phyloP scores from a whole-genome alignment of 2,329 filamentous ascomycete species.

The Aspergillus sp. region DNA sequence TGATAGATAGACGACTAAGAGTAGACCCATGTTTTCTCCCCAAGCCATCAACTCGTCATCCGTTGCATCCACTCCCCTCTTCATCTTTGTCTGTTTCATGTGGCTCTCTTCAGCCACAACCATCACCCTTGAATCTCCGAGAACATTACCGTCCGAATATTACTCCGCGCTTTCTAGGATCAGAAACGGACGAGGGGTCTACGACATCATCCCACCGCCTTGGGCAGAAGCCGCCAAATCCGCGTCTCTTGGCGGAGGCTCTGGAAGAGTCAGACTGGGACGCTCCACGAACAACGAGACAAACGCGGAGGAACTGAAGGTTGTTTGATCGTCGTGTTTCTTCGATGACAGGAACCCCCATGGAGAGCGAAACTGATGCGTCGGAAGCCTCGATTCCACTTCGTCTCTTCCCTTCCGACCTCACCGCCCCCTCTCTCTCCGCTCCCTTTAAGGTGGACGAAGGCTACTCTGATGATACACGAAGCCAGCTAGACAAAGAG shows the following conservation, averaged over 20 bases:
- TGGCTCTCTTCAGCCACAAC: not conserved
- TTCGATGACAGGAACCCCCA: slow-evolving; percentile 15
- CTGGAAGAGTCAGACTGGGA: not conserved
- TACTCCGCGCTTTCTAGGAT: not conserved
- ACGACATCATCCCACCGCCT: slow-evolving; percentile 5
- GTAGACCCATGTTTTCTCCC: not conserved
- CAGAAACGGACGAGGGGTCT: not conserved
- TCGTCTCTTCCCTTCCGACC: slow-evolving; percentile 26
- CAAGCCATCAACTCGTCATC: not conserved
- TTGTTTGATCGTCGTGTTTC: not conserved
- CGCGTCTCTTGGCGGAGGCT: slow-evolving; percentile 1
- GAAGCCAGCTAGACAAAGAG: slow-evolving; percentile 47
- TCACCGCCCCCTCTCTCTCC: slow-evolving; percentile 30
- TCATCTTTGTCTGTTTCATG: not conserved
- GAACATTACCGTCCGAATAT: not conserved
- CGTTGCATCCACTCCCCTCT: not conserved
- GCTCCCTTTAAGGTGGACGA: slow-evolving; percentile 68
- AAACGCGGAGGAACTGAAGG: not conserved
- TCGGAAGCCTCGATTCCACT: slow-evolving; percentile 21
- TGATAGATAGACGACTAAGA: not conserved
- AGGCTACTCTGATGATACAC: slow-evolving; percentile 78
- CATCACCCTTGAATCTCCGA: not conserved
- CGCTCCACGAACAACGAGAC: not conserved
- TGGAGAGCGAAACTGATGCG: slow-evolving; percentile 31
- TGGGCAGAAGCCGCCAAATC: not conserved